phyloP scores from a whole-genome alignment of 352 stramenopile species.

The Phytophthora sansomeana region DNA sequence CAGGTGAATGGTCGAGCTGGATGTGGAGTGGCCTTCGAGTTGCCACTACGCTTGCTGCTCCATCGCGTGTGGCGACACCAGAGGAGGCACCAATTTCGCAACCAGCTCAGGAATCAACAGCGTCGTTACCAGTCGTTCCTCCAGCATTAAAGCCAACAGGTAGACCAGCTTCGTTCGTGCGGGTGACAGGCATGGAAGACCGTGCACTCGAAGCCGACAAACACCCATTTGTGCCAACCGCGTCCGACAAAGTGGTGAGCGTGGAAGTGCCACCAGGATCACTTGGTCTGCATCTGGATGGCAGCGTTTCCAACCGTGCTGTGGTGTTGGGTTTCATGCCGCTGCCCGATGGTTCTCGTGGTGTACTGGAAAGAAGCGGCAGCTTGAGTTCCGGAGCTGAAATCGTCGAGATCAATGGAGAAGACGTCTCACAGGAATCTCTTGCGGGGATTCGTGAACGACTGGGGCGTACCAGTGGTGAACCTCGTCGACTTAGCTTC shows the following conservation, averaged over 20 bases:
- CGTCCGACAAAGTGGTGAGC: constrained; percentile 40
- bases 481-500: constrained; percentile 57
- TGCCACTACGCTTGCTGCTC: constrained; percentile 15
- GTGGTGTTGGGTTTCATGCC: constrained; percentile 70
- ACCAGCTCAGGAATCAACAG: background rate
- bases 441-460: constrained; percentile 53
- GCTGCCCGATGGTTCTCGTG: constrained; percentile 58
- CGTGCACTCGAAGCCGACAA: constrained; percentile 1
- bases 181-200: constrained; percentile 41
- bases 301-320: constrained; percentile 37
- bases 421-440: constrained; percentile 56
- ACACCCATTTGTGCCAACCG: constrained; percentile 19
- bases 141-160: constrained; percentile 2
- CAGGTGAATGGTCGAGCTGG: constrained; percentile 18
- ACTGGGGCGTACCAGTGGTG: constrained; percentile 42
- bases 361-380: constrained; percentile 53
- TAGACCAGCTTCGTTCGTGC: constrained; percentile 27
- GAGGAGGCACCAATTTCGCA: background rate
- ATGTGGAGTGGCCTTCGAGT: constrained; percentile 22
- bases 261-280: constrained; percentile 60
- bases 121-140: background rate
- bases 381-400: constrained; percentile 47
- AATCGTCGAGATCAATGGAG: constrained; percentile 71
- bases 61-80: background rate
- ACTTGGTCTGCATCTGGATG: constrained; percentile 68